Evolutionary conservation across 768 basidiomycete species (phyloP).

Genomic region (Coprinopsis strossmayeri): DNA sequence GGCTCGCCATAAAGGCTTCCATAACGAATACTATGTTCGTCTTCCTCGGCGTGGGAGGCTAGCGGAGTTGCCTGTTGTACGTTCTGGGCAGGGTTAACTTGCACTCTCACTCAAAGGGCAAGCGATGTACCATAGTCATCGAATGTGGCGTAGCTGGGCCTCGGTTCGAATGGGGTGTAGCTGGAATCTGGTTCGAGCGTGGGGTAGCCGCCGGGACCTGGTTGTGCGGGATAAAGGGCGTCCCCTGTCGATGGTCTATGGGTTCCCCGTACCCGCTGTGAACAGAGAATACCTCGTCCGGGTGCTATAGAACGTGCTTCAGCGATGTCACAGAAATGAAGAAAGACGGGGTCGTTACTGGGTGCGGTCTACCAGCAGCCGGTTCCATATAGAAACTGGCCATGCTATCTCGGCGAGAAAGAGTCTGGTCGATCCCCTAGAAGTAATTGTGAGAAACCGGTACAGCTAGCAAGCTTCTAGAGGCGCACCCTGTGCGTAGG

Average conservation of each 20-base stretch:
- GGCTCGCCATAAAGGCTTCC: not conserved
- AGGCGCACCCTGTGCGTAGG: not conserved
- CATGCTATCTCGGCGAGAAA: not conserved
- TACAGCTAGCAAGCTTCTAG: not conserved
- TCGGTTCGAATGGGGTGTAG: too few relatives aligned
- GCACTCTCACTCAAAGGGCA: not conserved
- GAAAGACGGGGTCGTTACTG: not conserved
- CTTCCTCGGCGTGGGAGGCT: not conserved
- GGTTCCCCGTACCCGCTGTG: not conserved
- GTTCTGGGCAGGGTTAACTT: not conserved
- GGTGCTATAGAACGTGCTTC: constrained; percentile 2
- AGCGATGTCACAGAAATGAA: not conserved
- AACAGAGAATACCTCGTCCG: constrained; percentile 3
- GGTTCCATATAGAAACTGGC: constrained; percentile 8
- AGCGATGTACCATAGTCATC: not conserved
- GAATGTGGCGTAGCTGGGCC: too few relatives aligned
- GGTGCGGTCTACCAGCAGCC: not conserved
- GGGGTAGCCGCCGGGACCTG: too few relatives aligned
- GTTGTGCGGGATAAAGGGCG: too few relatives aligned
- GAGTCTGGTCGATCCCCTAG: not conserved
- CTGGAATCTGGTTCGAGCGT: too few relatives aligned
- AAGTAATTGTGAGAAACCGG: not conserved
- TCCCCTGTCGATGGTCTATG: too few relatives aligned
- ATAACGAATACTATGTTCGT: not conserved
- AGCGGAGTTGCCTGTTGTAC: not conserved